Conservation (phyloP, 331 rosid species). For the Acacia pycnantha region DNA sequence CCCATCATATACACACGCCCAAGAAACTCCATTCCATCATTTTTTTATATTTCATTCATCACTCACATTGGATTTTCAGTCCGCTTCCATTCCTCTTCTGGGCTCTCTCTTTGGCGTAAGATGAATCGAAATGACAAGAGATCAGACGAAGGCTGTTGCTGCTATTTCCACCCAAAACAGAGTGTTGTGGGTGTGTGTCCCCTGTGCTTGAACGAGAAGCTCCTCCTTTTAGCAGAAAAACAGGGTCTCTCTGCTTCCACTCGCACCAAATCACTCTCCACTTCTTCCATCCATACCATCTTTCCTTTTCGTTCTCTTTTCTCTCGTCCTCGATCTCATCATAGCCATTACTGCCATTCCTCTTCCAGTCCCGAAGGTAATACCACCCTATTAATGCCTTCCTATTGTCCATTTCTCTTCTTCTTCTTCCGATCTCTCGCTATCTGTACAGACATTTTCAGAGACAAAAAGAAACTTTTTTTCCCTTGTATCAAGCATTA, state of each 20-base stretch:
- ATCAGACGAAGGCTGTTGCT: conserved; percentile 53
- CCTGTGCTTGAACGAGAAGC: conserved; percentile 77
- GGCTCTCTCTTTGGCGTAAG: neutral
- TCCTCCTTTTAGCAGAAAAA: conserved; percentile 64
- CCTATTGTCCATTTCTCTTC: neutral
- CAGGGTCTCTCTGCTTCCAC: conserved; percentile 36
- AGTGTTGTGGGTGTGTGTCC: conserved; percentile 75
- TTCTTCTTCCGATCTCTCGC: neutral
- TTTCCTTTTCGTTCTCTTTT: conserved; percentile 79
- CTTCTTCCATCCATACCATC: conserved; percentile 70
- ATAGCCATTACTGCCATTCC: conserved; percentile 43
- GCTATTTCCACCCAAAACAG: conserved; percentile 87
- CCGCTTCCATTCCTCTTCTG: neutral
- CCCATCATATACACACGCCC: conserved; percentile 33
- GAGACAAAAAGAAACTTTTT: neutral
- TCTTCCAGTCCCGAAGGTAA: conserved; percentile 94
- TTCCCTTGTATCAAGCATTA: neutral
- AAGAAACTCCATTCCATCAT: conserved; percentile 13
- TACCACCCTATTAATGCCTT: neutral
- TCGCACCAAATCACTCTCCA: conserved; percentile 30
- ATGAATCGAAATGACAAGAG: conserved; percentile 54
- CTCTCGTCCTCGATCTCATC: conserved; percentile 57
- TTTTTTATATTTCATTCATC: conserved; percentile 15
- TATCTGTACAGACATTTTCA: neutral
- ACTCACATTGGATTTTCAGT: conserved; percentile 4